These are phyloP conservation scores for Yarrowia galli DNA, from an alignment of 1,139 yeast species.

Conservation along the genomic window DNA sequence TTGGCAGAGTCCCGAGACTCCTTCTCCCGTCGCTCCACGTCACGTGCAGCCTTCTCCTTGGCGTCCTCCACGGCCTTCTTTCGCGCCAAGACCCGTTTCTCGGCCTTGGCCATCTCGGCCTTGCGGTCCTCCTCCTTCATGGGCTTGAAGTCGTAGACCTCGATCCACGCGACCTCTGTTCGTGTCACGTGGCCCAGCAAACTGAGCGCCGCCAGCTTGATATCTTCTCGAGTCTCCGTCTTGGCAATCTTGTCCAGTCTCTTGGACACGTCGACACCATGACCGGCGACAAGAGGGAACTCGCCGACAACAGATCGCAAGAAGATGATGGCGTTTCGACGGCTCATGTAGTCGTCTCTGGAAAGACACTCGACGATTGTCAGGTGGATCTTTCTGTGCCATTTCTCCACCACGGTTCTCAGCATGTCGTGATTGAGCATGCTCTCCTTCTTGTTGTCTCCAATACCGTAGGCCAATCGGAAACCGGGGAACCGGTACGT, in stretches of 20 bases:
- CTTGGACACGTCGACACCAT: slow-evolving; percentile 62
- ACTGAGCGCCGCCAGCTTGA: slow-evolving; percentile 80
- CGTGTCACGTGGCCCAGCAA: slow-evolving; percentile 74
- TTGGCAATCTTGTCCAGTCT: slow-evolving; percentile 59
- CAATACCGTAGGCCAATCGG: slow-evolving; percentile 43
- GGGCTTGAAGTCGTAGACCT: slow-evolving; percentile 48
- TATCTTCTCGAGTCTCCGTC: slow-evolving; percentile 76
- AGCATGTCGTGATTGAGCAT: slow-evolving; percentile 53
- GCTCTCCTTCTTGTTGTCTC: slow-evolving; percentile 42
- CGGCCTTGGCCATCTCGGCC: slow-evolving; percentile 43
- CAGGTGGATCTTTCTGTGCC: slow-evolving; percentile 61
- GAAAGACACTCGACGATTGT: slow-evolving; percentile 60
- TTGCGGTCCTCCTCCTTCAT: slow-evolving; percentile 44
- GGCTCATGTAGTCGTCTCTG: slow-evolving; percentile 74
- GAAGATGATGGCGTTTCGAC: slow-evolving; percentile 81
- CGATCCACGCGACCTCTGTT: slow-evolving; percentile 63
- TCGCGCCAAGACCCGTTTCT: slow-evolving; percentile 40
- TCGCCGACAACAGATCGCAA: slow-evolving; percentile 70
- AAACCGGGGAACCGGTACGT: slow-evolving; percentile 44
- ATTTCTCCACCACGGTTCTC: slow-evolving; percentile 58
- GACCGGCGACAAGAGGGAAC: slow-evolving; percentile 75
- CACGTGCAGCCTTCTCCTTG: slow-evolving; percentile 29
- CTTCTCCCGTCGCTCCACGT: not conserved
- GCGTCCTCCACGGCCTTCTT: slow-evolving; percentile 37
- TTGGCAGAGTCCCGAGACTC: slow-evolving; percentile 2